Conservation (phyloP, 805 yeast genomes). For the Saccharomycopsis sp. region DNA sequence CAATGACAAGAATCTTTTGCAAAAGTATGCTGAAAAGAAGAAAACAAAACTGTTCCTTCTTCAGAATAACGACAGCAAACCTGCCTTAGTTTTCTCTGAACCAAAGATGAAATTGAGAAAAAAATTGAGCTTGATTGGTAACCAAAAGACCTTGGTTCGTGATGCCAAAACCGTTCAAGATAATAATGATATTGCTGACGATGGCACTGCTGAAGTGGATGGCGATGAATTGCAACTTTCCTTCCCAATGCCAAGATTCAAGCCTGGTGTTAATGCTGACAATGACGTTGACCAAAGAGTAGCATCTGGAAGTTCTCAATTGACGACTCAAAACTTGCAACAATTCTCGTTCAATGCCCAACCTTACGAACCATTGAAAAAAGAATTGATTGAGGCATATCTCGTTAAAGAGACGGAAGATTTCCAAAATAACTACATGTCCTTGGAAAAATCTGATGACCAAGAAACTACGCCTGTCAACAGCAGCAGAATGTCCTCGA, state of each 20-base stretch:
- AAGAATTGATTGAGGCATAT: conserved; percentile 14
- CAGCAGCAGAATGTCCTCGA: not conserved
- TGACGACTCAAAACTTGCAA: conserved; percentile 14
- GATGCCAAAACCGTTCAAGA: too few species aligned
- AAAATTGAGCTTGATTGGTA: conserved; percentile 2
- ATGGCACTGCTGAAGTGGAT: not conserved
- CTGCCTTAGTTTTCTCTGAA: too few species aligned
- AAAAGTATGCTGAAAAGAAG: conserved; percentile 16
- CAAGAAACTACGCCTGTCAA: not conserved
- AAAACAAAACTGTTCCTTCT: too few species aligned
- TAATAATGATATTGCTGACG: not conserved
- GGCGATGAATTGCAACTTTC: conserved; percentile 7
- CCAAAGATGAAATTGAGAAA: not conserved
- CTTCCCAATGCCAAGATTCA: conserved; percentile 2
- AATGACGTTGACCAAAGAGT: conserved; percentile 3
- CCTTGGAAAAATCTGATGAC: not conserved
- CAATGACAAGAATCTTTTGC: conserved; percentile 3
- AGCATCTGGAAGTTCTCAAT: conserved; percentile 6
- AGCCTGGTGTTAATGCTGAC: not conserved
- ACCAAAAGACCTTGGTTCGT: too few species aligned
- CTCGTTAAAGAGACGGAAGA: conserved; percentile 14
- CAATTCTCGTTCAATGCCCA: conserved; percentile 5
- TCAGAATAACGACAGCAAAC: too few species aligned
- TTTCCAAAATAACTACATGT: not conserved
- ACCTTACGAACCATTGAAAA: conserved; percentile 14